Conservation (phyloP, 768 basidiomycete species). For the Hygrocybe punicea region DNA sequence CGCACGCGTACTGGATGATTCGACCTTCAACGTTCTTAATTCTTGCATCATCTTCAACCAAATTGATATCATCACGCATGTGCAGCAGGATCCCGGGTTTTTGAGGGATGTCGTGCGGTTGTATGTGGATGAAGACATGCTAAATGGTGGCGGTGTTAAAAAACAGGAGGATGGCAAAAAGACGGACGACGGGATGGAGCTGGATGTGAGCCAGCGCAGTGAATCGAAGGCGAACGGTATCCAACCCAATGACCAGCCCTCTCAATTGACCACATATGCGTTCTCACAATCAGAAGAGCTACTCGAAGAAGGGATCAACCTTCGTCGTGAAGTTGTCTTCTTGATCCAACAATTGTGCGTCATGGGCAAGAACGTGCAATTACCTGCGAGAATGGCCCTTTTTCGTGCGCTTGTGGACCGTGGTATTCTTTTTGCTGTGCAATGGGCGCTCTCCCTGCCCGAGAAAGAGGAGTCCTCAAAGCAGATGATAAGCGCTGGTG, state of each 20-base stretch:
- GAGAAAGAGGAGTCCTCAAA: slow-evolving; percentile 51
- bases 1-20: slow-evolving; percentile 90
- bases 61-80: slow-evolving; percentile 91
- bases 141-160: slow-evolving; percentile 41
- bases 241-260: not conserved
- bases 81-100: slow-evolving; percentile 75
- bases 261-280: slow-evolving; percentile 29
- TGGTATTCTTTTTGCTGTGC: slow-evolving; percentile 85
- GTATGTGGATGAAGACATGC: slow-evolving; percentile 70
- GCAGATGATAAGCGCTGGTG: slow-evolving; percentile 72
- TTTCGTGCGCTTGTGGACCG: slow-evolving; percentile 86
- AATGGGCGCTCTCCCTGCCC: slow-evolving; percentile 80
- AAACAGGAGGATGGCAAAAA: slow-evolving; percentile 39
- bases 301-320: slow-evolving; percentile 50
- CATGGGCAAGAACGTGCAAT: slow-evolving; percentile 96
- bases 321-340: slow-evolving; percentile 73
- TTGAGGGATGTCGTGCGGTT: slow-evolving; percentile 72
- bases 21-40: slow-evolving; percentile 95
- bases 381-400: slow-evolving; percentile 77
- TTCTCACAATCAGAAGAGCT: slow-evolving; percentile 51
- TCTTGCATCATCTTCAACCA: slow-evolving; percentile 99
- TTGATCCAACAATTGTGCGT: slow-evolving; percentile 89
- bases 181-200: slow-evolving; percentile 30
- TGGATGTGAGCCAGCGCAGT: slow-evolving; percentile 40
- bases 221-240: not conserved